These are phyloP conservation scores for Lunasporangiospora selenospora DNA, from an alignment of 192 early-diverging fungal species.

Conservation along the genomic window DNA sequence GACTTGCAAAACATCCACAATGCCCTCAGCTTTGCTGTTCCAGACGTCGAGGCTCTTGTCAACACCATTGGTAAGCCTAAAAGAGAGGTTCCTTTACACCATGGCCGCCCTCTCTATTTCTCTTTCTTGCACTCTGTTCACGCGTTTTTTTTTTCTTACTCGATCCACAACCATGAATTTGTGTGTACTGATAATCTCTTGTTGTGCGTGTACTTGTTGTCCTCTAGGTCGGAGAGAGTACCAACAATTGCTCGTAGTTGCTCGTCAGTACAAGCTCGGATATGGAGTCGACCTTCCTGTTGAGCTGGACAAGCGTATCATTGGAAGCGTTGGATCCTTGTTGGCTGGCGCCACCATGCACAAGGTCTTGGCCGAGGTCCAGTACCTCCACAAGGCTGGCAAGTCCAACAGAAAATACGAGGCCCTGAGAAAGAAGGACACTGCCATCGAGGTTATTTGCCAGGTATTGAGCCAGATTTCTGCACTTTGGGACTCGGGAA, in stretches of 20 bases:
- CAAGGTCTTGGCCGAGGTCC: conserved; percentile 33
- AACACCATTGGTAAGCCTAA: conserved; percentile 45
- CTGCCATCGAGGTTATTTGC: conserved; percentile 37
- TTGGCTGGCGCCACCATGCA: conserved; percentile 26
- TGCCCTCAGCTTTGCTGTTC: conserved; percentile 18
- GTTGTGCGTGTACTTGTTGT: too few relatives aligned
- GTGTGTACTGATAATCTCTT: too few relatives aligned
- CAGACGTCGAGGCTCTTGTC: conserved; percentile 38
- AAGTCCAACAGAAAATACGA: conserved; percentile 40
- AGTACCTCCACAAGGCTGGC: conserved; percentile 27
- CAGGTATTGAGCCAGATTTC: too few relatives aligned
- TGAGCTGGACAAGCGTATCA: conserved; percentile 31
- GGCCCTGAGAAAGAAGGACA: conserved; percentile 37
- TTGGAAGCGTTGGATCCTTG: conserved; percentile 41
- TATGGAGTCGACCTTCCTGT: conserved; percentile 22
- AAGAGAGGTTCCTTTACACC: too few relatives aligned
- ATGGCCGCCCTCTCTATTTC: too few relatives aligned
- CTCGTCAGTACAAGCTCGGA: conserved; percentile 28
- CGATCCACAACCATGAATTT: too few relatives aligned
- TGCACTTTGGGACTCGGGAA: too few relatives aligned
- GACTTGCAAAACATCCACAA: conserved; percentile 34
- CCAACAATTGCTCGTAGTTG: conserved; percentile 28
- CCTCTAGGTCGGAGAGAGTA: conserved; percentile 45
- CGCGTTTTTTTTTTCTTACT: conserved; percentile 1
- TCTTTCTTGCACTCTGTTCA: not conserved